Conservation (phyloP, 805 yeast genomes). For the Lachancea quebecensis region DNA sequence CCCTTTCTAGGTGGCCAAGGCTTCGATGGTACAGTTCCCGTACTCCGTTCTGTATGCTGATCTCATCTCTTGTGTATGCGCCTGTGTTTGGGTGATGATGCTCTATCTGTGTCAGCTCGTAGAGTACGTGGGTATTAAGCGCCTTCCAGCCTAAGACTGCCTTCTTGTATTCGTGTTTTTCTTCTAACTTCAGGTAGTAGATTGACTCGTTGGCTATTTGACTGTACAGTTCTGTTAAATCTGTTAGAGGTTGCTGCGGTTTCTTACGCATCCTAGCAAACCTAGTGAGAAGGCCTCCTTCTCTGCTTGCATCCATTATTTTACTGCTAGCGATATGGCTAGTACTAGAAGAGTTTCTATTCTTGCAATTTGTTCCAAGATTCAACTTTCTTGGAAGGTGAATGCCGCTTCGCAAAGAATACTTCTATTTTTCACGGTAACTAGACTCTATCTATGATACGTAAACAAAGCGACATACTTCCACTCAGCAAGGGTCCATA, state of each 20-base stretch:
- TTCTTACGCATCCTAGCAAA: conserved; percentile 39
- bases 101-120: conserved; percentile 48
- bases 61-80: conserved; percentile 40
- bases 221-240: conserved; percentile 52
- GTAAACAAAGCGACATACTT: no score
- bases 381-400: not conserved
- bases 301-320: conserved; percentile 11
- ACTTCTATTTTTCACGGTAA: not conserved
- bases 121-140: conserved; percentile 54
- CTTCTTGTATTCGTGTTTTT: conserved; percentile 42
- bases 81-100: conserved; percentile 30
- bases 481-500: not conserved
- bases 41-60: conserved; percentile 35
- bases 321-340: not conserved
- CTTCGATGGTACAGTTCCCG: conserved; percentile 34
- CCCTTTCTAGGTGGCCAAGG: conserved; percentile 36
- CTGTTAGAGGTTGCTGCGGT: conserved; percentile 55
- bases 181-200: conserved; percentile 51
- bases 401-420: not conserved
- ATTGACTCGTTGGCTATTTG: conserved; percentile 56
- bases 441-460: not conserved
- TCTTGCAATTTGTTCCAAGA: not conserved
- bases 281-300: conserved; percentile 13
- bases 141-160: conserved; percentile 71
- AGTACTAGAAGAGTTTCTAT: not conserved